Conservation (phyloP, 2,329 filamentous ascomycete species). For the Trichoderma brevicompactum region DNA sequence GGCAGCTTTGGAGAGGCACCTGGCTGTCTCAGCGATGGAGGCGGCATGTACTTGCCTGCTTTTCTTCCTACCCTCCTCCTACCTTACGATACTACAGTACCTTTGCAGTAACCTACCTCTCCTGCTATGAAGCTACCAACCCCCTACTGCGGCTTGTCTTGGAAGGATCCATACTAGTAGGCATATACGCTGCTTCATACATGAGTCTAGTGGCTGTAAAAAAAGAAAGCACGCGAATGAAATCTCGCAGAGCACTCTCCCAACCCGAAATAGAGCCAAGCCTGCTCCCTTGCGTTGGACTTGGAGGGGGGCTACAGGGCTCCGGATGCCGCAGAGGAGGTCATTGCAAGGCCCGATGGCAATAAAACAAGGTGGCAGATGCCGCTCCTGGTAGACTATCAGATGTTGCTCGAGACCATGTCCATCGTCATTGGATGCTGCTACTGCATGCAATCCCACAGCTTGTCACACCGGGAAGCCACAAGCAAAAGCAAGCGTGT, state of each 20-base stretch:
- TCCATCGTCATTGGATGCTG: not conserved
- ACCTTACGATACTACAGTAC: no score
- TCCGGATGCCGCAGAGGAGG: not conserved
- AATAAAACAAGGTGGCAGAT: not conserved
- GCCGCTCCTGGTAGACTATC: not conserved
- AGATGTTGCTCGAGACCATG: not conserved
- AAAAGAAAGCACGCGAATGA: not conserved
- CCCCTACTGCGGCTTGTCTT: not conserved
- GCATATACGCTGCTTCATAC: not conserved
- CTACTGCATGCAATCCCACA: not conserved
- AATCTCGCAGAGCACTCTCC: not conserved
- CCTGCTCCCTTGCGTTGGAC: conserved; percentile 14
- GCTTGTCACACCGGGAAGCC: not conserved
- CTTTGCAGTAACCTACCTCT: no score
- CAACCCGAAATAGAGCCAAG: not conserved
- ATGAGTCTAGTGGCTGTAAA: not conserved
- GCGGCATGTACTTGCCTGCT: no score
- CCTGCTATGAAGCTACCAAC: not conserved
- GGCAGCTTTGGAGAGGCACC: no score
- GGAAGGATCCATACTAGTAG: not conserved
- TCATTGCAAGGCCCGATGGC: not conserved
- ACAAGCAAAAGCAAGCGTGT: not conserved
- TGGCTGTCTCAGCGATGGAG: no score
- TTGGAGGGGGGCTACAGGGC: not conserved
- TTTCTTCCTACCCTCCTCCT: no score